Evolutionary conservation across 2,329 filamentous ascomycete species (phyloP).

Genomic region (Pestalotiopsis sp.): DNA sequence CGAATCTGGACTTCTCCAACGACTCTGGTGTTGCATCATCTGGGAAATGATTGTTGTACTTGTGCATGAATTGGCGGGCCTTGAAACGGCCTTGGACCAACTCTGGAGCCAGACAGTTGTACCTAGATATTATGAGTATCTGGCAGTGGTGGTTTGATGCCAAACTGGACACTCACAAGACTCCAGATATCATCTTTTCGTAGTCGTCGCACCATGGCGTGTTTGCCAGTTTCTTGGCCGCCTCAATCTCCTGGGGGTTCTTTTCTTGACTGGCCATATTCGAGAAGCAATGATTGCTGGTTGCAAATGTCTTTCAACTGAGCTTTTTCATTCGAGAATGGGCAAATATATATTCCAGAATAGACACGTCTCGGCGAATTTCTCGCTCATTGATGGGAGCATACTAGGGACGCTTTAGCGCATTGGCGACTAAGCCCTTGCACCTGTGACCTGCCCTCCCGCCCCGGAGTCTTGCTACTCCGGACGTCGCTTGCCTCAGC

Average conservation of each 20-base stretch:
- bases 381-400: no score
- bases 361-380: no score
- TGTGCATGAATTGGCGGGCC: constrained; percentile 57
- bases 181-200: constrained; percentile 66
- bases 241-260: constrained; percentile 42
- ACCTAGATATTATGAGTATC: constrained; percentile 36
- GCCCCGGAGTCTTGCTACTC: no score
- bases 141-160: not conserved
- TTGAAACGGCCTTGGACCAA: constrained; percentile 54
- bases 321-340: no score
- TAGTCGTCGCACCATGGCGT: constrained; percentile 63
- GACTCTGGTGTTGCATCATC: constrained; percentile 50
- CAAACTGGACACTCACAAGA: constrained; percentile 46
- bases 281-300: not conserved
- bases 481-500: no score
- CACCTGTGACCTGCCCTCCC: no score
- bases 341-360: no score
- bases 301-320: no score
- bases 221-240: constrained; percentile 50
- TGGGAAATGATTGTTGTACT: constrained; percentile 55
- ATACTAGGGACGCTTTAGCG: no score
- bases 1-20: constrained; percentile 42
- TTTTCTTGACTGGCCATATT: constrained; percentile 42
- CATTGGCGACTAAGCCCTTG: no score
- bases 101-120: constrained; percentile 50